Evolutionary conservation across 768 basidiomycete species (phyloP), one percentile per base, ranked within the genome.

Genomic region (Tricholomella constricta): DNA sequence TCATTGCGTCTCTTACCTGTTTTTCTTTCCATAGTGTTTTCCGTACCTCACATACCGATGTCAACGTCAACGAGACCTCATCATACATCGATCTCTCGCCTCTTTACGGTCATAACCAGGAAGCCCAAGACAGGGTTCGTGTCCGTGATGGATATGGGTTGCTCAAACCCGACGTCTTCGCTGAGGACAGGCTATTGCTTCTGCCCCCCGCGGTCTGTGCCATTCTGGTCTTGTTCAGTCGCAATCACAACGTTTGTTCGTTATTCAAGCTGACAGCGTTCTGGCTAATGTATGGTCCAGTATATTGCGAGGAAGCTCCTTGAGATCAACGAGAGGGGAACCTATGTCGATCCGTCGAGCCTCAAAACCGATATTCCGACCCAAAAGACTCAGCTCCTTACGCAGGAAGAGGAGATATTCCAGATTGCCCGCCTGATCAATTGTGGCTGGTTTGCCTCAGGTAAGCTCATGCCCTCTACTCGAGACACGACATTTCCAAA

Each of bases 21-120:
- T 29, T 20, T 46, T 29, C 48, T 12, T 35, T 27, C 42, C 38
- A 45, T 60, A 91, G 88, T 41, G 84, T 91, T 48, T 95, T 95
- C 81, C 89, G 89, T 37, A 94, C 92, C 0, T 82, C 83, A 10
- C 88, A 89, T 65, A 68, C 62, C 9, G 74, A 88, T 44, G 74
- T 77, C 14, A 79, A 78, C 61, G 84, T 90, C 60, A 95, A 95
- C 69, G 81, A 91, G 65, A 93, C 93, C 2, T 89, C 89, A 0
- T 87, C 89, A 11, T 95, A 95, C 62, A 84, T 94, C 45, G 93
- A 95, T 62, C 78, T 95, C 2, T 82, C 85, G 2, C 89, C 90
- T 2, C 71, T 95, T 23, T 95, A 95, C 62, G 93, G 93, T 0
- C 81, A 88, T 53, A 81, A 83, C 58, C 79, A 86, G 58, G 73